Base-by-base conservation (phyloP, 768 basidiomycete species). In the Pholiota conissans region DNA sequence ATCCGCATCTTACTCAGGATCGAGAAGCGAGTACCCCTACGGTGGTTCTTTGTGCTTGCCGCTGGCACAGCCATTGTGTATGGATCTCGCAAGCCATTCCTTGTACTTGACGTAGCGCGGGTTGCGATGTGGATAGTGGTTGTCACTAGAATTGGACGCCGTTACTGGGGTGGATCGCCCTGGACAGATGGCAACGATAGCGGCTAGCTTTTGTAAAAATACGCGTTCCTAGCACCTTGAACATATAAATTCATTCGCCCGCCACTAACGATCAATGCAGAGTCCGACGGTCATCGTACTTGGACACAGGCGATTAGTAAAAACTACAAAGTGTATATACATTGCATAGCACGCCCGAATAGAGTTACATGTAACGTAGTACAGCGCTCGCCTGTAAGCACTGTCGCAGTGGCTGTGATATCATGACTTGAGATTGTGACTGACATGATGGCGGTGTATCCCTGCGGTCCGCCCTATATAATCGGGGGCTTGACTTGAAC, bases 81-180 rank as follows among this genome's bases (percentile, higher is more conserved):
- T 42, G 92, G 91, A 13, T 82, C 89, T n/a, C 76, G 85, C 26
- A 76, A 74, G 63, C 82, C 85, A 2, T 90, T 90, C 65, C 65
- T 79, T 49, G 80, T 91, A 37, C 89, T 89, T 65, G 85, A 91
- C 52, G 78, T 71, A 30, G 81, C 83, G 0, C 84, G 82, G 61
- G 64, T 81, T 34, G 74, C 73, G 8, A 61, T 84, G 53, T 76
- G 75, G 16, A 61, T 80, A 39, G 63, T 84, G 47, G 78, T 84
- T 8, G 65, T 76, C 3, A 54, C 74, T 54, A 72, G 80, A 57
- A 73, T 87, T 27, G 83, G 80, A 1, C 75, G 75, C 52, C 73
- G 78, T 27, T 83, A 84, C 61, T 79, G 77, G 77, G 78, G 76
- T 49, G 73, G 76, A n/a, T 48, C 62, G 16, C 64, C 71, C n/a